A percentile compares a stretch with the other conserved stretches of the same genome.
Evolutionary conservation across 2,329 filamentous ascomycete genomes (phyloP).

Genomic region (Orbilia brochopaga): DNA sequence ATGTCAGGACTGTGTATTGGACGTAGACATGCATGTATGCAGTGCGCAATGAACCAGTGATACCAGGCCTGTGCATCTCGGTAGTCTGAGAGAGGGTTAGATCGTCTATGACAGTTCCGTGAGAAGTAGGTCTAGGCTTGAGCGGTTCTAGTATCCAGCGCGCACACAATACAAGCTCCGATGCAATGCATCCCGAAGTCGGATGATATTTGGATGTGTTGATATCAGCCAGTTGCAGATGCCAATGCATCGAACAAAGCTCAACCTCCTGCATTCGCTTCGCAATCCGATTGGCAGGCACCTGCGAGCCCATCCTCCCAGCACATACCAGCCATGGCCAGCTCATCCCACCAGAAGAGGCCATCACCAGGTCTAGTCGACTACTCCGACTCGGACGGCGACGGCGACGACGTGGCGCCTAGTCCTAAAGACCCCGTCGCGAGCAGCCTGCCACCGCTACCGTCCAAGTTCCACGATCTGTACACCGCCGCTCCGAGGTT

Average conservation of each 20-base stretch:
- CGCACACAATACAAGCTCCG: too few relatives aligned
- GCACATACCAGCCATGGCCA: constrained; percentile 15
- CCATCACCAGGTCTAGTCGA: constrained; percentile 74
- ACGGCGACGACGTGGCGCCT: constrained; percentile 61
- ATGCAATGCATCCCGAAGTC: too few relatives aligned
- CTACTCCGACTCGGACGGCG: constrained; percentile 82
- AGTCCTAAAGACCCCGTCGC: constrained; percentile 26
- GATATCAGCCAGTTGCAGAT: background rate
- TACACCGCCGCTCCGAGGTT: constrained; percentile 82
- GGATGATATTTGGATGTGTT: too few relatives aligned
- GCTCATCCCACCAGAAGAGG: constrained; percentile 50
- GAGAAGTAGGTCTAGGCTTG: too few relatives aligned
- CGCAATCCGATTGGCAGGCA: background rate
- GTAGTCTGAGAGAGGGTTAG: too few relatives aligned
- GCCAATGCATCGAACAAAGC: background rate
- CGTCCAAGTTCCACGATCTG: constrained; percentile 80
- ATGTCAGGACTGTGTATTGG: too few relatives aligned
- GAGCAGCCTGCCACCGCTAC: constrained; percentile 71
- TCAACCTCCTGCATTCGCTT: background rate
- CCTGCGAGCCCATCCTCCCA: background rate
- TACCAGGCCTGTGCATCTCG: too few relatives aligned
- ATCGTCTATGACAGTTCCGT: too few relatives aligned
- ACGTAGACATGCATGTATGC: too few relatives aligned
- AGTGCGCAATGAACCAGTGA: too few relatives aligned
- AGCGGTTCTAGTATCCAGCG: too few relatives aligned